Conservation (phyloP, 306 rosid species). For the Dalbergia cultrata region DNA sequence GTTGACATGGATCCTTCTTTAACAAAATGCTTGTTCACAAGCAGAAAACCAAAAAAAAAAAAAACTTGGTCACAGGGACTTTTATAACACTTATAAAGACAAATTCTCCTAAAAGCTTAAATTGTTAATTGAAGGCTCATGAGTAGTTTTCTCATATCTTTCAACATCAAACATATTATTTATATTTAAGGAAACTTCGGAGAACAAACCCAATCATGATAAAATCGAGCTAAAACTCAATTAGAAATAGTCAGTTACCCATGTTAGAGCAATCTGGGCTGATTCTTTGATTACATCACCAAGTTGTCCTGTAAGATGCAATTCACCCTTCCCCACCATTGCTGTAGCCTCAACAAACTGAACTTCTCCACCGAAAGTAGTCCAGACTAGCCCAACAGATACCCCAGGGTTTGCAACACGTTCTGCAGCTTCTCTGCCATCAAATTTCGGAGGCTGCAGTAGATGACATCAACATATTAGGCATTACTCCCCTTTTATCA, state of each 20-base stretch:
- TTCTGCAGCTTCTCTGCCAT: slow-evolving; percentile 89
- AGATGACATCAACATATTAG: slow-evolving; percentile 39
- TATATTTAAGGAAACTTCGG: slow-evolving; percentile 25
- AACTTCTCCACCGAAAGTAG: slow-evolving; percentile 97
- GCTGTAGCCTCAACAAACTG: slow-evolving; percentile 98
- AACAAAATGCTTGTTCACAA: background rate
- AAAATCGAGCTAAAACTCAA: slow-evolving; percentile 31
- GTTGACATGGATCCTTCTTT: background rate
- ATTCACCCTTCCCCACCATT: slow-evolving; percentile 92
- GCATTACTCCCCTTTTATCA: slow-evolving; percentile 36
- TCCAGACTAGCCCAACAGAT: slow-evolving; percentile 97
- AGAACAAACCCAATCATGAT: slow-evolving; percentile 28
- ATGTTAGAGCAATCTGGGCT: slow-evolving; percentile 95
- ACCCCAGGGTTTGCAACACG: slow-evolving; percentile 85
- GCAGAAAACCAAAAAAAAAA: too few relatives aligned
- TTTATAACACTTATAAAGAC: background rate
- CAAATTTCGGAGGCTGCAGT: slow-evolving; percentile 94
- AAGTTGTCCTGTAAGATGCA: slow-evolving; percentile 97
- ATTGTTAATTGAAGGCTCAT: background rate
- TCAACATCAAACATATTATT: slow-evolving; percentile 27
- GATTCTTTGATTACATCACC: slow-evolving; percentile 99
- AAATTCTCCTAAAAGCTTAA: background rate
- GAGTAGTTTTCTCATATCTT: background rate
- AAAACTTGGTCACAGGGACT: background rate
- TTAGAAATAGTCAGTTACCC: slow-evolving; percentile 70